Percentiles rank a stretch among this genome's conserved stretches.
Evolutionary conservation across 148 eudicot genomes (phyloP).

Genomic region (Selenicereus undatus): DNA sequence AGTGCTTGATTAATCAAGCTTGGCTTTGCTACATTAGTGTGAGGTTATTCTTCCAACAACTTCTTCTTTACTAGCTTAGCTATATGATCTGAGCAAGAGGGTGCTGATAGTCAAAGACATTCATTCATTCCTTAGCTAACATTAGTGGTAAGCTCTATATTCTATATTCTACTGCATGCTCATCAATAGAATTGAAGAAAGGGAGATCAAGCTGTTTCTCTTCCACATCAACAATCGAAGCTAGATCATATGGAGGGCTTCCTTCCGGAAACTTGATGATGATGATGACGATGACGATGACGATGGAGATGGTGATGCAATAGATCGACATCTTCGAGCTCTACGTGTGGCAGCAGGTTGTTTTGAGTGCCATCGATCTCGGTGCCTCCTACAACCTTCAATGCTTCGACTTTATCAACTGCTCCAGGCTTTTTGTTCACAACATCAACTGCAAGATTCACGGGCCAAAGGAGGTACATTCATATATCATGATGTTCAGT

Average conservation of each 20-base stretch:
- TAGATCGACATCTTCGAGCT: slow-evolving; percentile 25
- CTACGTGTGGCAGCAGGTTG: slow-evolving; percentile 27
- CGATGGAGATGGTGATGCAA: slow-evolving; percentile 15
- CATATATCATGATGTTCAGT: neutral
- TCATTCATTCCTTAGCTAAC: neutral
- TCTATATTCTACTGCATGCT: neutral
- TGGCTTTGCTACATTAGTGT: slow-evolving; percentile 19
- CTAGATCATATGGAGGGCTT: slow-evolving; percentile 13
- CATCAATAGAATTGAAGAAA: neutral
- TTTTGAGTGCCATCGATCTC: slow-evolving; percentile 32
- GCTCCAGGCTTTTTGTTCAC: slow-evolving; percentile 31
- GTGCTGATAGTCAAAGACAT: slow-evolving; percentile 8
- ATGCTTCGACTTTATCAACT: slow-evolving; percentile 32
- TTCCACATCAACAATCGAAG: neutral
- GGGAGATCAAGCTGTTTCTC: neutral
- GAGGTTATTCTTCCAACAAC: slow-evolving; percentile 1
- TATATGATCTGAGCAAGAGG: slow-evolving; percentile 3
- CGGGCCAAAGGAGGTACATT: neutral
- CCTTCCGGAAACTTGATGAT: slow-evolving; percentile 11
- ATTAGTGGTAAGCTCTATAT: neutral
- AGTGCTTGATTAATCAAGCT: neutral
- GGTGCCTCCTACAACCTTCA: slow-evolving; percentile 25
- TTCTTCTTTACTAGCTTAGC: slow-evolving; percentile 6
- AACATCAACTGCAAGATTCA: slow-evolving; percentile 40
- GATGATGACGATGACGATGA: slow-evolving; percentile 14